phyloP scores from a whole-genome alignment of 2,329 filamentous ascomycete species.

The Proliferodiscus dingleyae region DNA sequence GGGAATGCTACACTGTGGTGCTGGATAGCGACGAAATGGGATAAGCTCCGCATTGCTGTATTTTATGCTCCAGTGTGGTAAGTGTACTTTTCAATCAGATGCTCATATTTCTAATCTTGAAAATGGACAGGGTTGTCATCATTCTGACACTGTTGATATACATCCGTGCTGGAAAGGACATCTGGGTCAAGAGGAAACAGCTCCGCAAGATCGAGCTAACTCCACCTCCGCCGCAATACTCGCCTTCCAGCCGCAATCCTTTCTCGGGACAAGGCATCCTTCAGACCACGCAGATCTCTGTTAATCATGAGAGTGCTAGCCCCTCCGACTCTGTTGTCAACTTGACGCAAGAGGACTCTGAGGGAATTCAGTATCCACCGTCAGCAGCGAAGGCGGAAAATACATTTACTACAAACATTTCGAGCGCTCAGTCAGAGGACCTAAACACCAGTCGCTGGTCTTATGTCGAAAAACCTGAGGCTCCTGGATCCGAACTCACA shows the following conservation, averaged over 20 bases:
- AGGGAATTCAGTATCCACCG: conserved; percentile 2
- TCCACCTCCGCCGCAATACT: conserved; percentile 26
- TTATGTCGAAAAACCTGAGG: neutral
- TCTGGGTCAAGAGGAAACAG: conserved; percentile 62
- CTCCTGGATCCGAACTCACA: neutral
- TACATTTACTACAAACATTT: conserved; percentile 10
- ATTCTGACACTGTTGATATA: conserved; percentile 61
- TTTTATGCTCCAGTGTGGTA: conserved; percentile 73
- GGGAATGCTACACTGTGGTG: conserved; percentile 77
- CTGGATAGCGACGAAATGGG: conserved; percentile 65
- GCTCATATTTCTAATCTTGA: conserved; percentile 4
- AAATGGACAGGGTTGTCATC: conserved; percentile 50
- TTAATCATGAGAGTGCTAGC: conserved; percentile 38
- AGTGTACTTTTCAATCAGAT: conserved; percentile 17
- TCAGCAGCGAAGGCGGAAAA: conserved; percentile 4
- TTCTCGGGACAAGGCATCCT: conserved; percentile 35
- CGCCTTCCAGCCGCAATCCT: conserved; percentile 38
- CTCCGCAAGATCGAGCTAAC: conserved; percentile 46
- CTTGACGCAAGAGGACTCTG: neutral
- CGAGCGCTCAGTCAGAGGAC: conserved; percentile 1
- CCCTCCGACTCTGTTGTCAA: neutral
- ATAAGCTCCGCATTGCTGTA: conserved; percentile 65
- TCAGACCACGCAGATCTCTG: conserved; percentile 61
- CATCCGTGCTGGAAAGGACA: conserved; percentile 58
- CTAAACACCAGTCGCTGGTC: neutral